phyloP scores from a whole-genome alignment of 2,329 filamentous ascomycete genomes.

The Corinectria fuckeliana region DNA sequence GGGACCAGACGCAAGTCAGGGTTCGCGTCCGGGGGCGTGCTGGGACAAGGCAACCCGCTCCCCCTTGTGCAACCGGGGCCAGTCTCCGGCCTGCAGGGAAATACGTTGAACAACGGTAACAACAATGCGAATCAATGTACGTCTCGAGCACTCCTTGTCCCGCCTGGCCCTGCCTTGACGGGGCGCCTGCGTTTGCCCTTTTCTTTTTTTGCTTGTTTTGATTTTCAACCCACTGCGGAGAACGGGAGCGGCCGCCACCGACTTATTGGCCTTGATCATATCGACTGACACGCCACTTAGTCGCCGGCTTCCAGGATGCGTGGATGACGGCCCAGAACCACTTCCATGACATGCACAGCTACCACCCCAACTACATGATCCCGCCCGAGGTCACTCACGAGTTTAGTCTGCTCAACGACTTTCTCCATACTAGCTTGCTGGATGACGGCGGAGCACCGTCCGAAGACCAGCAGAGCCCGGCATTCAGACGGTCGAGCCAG shows the following conservation, averaged over 20 bases:
- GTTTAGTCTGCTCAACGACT: conserved; percentile 96
- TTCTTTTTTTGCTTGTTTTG: conserved; percentile 29
- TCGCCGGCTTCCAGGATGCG: conserved; percentile 80
- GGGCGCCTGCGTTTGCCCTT: conserved; percentile 20
- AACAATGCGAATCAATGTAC: conserved; percentile 77
- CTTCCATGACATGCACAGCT: conserved; percentile 90
- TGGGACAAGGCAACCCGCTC: conserved; percentile 61
- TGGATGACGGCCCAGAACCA: conserved; percentile 77
- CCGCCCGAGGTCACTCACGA: conserved; percentile 91
- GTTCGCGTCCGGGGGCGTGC: conserved; percentile 50
- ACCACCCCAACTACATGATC: conserved; percentile 95
- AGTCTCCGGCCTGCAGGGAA: conserved; percentile 70
- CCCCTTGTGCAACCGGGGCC: conserved; percentile 76
- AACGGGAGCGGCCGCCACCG: conserved; percentile 31
- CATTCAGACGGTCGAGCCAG: conserved; percentile 50
- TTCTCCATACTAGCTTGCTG: conserved; percentile 87
- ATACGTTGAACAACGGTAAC: conserved; percentile 58
- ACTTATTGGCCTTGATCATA: conserved; percentile 29
- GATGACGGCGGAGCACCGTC: conserved; percentile 79
- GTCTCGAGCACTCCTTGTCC: conserved; percentile 48
- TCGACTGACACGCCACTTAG: conserved; percentile 54
- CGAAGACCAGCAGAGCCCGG: conserved; percentile 64
- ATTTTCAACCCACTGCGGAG: conserved; percentile 36
- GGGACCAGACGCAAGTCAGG: conserved; percentile 48
- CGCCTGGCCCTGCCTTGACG: conserved; percentile 25